These are phyloP conservation scores for Onygenales sp. DNA, from an alignment of 2,329 filamentous ascomycete species.

Conservation along the genomic window DNA sequence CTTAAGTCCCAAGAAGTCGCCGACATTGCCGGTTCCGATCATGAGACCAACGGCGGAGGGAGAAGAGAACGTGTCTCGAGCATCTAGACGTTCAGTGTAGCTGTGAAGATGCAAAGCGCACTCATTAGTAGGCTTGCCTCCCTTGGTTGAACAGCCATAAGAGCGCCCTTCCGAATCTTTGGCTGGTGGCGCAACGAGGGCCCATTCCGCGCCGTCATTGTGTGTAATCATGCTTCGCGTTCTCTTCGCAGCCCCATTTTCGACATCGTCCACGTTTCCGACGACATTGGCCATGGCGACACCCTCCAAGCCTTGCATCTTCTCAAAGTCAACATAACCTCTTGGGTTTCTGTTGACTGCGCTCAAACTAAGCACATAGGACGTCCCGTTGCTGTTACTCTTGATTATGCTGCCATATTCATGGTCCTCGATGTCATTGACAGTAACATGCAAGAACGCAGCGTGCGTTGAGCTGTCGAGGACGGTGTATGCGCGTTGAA, in stretches of 20 bases:
- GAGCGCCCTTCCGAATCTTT: constrained; percentile 62
- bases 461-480: constrained; percentile 91
- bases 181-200: constrained; percentile 60
- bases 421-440: constrained; percentile 53
- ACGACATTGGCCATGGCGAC: constrained; percentile 82
- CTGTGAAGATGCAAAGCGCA: constrained; percentile 91
- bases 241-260: constrained; percentile 60
- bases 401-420: constrained; percentile 86
- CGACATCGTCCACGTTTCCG: constrained; percentile 57
- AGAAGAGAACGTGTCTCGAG: constrained; percentile 77
- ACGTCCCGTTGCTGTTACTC: constrained; percentile 97
- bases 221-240: constrained; percentile 89
- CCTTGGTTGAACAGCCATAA: constrained; percentile 56
- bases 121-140: constrained; percentile 46
- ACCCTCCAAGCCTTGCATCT: constrained; percentile 84
- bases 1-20: constrained; percentile 54
- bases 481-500: constrained; percentile 80
- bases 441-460: constrained; percentile 86
- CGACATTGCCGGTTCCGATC: constrained; percentile 88
- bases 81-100: constrained; percentile 82
- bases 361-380: constrained; percentile 74
- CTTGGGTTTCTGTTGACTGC: constrained; percentile 69
- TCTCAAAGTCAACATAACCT: constrained; percentile 91
- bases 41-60: constrained; percentile 81
- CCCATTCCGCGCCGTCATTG: constrained; percentile 90